These are phyloP conservation scores for Collybia sp. DNA, from an alignment of 768 basidiomycete genomes.

Conservation along the genomic window DNA sequence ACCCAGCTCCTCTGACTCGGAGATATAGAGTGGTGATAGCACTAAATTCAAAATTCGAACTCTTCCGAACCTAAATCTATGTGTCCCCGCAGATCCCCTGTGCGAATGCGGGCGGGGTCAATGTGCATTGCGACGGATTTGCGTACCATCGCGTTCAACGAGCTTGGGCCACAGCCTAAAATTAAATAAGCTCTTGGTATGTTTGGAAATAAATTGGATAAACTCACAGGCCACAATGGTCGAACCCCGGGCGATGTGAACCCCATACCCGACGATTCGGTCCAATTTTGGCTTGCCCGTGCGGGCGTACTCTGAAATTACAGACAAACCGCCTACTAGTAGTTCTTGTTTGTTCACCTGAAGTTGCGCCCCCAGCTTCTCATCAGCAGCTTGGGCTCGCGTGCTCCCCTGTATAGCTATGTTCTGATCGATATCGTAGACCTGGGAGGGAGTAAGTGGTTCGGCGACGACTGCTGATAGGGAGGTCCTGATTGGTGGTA, in stretches of 20 bases:
- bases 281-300: conserved; percentile 66
- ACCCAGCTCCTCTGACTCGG: no score
- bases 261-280: conserved; percentile 60
- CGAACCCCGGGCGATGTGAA: conserved; percentile 46
- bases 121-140: conserved; percentile 61
- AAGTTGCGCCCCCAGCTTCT: conserved; percentile 20
- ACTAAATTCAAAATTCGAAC: conserved; percentile 61
- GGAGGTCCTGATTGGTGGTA: no score
- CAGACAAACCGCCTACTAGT: conserved; percentile 55
- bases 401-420: not conserved
- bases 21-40: no score
- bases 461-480: no score
- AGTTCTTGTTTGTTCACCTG: conserved; percentile 54
- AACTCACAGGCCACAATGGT: conserved; percentile 68
- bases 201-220: no score
- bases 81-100: conserved; percentile 49
- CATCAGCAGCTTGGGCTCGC: not conserved
- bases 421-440: not conserved
- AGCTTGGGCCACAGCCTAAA: conserved; percentile 68
- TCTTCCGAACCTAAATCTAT: conserved; percentile 66
- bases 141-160: conserved; percentile 64
- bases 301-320: conserved; percentile 58
- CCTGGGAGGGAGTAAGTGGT: not conserved
- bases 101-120: conserved; percentile 43
- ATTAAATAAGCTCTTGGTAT: no score